Conservation (phyloP, 352 stramenopile species). For the Globisporangium splendens region DNA sequence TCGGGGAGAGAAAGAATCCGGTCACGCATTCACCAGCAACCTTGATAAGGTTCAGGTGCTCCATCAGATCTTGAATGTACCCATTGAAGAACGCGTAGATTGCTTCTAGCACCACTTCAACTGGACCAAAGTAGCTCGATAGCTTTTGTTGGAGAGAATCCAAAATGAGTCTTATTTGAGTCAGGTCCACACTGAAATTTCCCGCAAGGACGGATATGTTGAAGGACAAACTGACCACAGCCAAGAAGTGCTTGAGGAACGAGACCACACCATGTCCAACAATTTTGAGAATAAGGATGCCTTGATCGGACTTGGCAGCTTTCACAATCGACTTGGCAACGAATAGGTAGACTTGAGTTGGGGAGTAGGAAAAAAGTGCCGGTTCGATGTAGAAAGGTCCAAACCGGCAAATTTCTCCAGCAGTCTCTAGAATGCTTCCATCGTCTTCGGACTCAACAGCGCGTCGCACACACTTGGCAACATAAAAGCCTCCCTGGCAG, state of each 20-base stretch:
- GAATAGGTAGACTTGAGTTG: conserved; percentile 17
- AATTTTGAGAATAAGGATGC: conserved; percentile 26
- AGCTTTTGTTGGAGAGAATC: conserved; percentile 20
- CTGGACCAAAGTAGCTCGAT: conserved; percentile 19
- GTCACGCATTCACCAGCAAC: conserved; percentile 30
- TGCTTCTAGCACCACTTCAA: conserved; percentile 18
- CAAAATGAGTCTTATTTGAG: conserved; percentile 17
- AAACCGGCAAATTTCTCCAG: conserved; percentile 45
- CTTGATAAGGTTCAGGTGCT: conserved; percentile 26
- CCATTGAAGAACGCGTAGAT: conserved; percentile 38
- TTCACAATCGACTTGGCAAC: conserved; percentile 17
- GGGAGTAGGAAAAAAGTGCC: conserved; percentile 19
- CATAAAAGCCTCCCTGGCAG: conserved; percentile 31
- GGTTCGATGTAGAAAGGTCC: conserved; percentile 42
- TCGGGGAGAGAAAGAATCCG: conserved; percentile 32
- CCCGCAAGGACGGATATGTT: conserved; percentile 47
- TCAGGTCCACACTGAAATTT: conserved; percentile 26
- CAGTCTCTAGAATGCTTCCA: conserved; percentile 9
- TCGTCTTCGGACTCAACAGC: background rate
- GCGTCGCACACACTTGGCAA: conserved; percentile 48
- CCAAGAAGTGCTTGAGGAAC: conserved; percentile 45
- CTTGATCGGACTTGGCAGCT: conserved; percentile 20
- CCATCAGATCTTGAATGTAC: conserved; percentile 30
- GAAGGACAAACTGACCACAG: conserved; percentile 56
- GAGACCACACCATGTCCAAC: conserved; percentile 21